Evolutionary conservation across 2,329 filamentous ascomycete species (phyloP).

Genomic region (Leptographium wingfieldii): DNA sequence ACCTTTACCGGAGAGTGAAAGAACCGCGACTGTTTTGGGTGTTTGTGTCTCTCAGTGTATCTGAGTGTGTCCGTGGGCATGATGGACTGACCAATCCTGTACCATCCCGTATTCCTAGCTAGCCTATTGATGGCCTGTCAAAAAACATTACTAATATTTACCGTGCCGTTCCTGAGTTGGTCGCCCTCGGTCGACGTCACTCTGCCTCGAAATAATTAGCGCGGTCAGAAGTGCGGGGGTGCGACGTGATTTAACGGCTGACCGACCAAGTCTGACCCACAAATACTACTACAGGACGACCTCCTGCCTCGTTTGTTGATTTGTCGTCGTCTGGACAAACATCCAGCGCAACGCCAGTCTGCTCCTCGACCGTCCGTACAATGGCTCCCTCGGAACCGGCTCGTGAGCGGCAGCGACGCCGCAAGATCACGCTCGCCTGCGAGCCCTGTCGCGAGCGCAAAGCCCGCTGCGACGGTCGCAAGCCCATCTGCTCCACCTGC

Average conservation of each 20-base stretch:
- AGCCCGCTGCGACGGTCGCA: slow-evolving; percentile 27
- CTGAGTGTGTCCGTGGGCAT: no score
- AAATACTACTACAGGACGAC: not conserved
- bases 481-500: slow-evolving; percentile 31
- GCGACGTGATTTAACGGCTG: not conserved
- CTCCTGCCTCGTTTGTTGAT: not conserved
- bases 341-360: not conserved
- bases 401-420: slow-evolving; percentile 7
- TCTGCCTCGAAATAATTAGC: no score
- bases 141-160: no score
- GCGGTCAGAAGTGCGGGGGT: no score
- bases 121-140: no score
- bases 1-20: slow-evolving; percentile 22
- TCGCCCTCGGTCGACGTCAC: no score
- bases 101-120: no score
- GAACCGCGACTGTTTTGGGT: not conserved
- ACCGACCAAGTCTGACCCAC: not conserved
- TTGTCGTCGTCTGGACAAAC: not conserved
- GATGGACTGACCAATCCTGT: no score
- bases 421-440: slow-evolving; percentile 25
- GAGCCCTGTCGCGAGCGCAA: slow-evolving; percentile 29
- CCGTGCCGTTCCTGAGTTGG: no score
- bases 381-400: not conserved
- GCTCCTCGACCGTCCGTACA: not conserved
- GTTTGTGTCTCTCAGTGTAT: no score